These are phyloP conservation scores for Globisporangium acanthophoron DNA, from an alignment of 352 stramenopile genomes.

Conservation along the genomic window DNA sequence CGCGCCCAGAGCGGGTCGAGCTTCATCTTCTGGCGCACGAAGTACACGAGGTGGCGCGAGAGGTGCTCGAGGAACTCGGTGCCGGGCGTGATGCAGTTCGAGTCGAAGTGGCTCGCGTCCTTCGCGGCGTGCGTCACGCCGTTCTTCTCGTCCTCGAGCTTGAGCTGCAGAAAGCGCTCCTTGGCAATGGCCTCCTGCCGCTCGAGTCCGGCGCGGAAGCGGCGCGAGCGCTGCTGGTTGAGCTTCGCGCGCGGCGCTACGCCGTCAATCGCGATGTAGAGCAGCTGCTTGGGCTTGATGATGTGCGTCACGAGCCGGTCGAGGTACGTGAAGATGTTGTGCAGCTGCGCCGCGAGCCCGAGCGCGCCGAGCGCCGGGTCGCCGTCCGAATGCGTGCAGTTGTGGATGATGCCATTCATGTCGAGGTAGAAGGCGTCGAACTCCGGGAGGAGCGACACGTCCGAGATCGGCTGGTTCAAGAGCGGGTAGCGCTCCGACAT, in stretches of 20 bases:
- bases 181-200: slow-evolving; percentile 47
- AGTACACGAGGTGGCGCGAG: slow-evolving; percentile 86
- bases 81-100: slow-evolving; percentile 99
- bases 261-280: slow-evolving; percentile 99
- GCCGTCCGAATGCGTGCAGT: slow-evolving; percentile 93
- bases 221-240: slow-evolving; percentile 97
- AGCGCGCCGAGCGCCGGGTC: slow-evolving; percentile 81
- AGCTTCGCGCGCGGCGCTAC: slow-evolving; percentile 98
- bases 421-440: slow-evolving; percentile 99
- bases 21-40: slow-evolving; percentile 96
- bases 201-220: slow-evolving; percentile 91
- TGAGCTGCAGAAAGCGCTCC: slow-evolving; percentile 59
- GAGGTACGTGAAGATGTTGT: slow-evolving; percentile 87
- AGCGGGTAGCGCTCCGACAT: slow-evolving; percentile 96
- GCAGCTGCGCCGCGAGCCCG: slow-evolving; percentile 94
- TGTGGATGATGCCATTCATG: slow-evolving; percentile 99
- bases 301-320: slow-evolving; percentile 96
- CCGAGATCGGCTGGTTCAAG: slow-evolving; percentile 97
- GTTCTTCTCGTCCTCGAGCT: slow-evolving; percentile 76
- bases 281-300: slow-evolving; percentile 94
- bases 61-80: slow-evolving; percentile 98
- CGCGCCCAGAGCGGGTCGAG: slow-evolving; percentile 94
- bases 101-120: slow-evolving; percentile 70
- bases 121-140: slow-evolving; percentile 16
- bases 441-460: slow-evolving; percentile 95